Base-by-base conservation (phyloP, 495 filamentous ascomycete genomes). In the Penicillium dipodomyicola region DNA sequence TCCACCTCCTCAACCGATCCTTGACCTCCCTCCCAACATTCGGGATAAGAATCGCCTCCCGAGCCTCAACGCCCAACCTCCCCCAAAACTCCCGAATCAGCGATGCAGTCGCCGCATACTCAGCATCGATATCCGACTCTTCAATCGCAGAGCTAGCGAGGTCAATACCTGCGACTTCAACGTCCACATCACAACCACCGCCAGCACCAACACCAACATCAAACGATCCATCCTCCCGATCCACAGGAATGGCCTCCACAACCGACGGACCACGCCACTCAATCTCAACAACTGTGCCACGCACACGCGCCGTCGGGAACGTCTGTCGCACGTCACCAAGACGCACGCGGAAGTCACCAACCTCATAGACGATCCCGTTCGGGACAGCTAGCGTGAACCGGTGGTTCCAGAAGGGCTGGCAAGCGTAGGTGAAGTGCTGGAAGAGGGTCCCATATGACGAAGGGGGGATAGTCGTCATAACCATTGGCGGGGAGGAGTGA, bases 21-120 rank as follows among this genome's bases (percentile, higher is more conserved):
- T 73, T 76, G 1, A 71, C 51, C 57, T 79, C 76, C 56, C 61
- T 74, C 41, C 76, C 76, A 40, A 77, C 50, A 46, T 72, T 73
- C 32, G 74, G 65, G 29, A 79, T 63, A 17, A 77, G 63, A 56
- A 77, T 76, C 2, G 76, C 72, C 59, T 79, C 74, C 29, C 71
- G 58, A 6, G 67, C 74, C 3, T 71, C 61, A 39, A 77, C 49
- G 8, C 67, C 67, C 25, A 79, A 35, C 14, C 65, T 57, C 5
- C 49, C 62, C 74, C 75, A 79, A 51, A 79, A 77, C 58, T 76
- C 74, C 0, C 70, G 67, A 57, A 79, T 79, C 62, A 79, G 44
- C 35, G 59, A 52, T 23, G 76, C 70, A 27, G 67, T 73, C 14
- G 65, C 69, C 32, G 57, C 62, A 67, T 72, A 76, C 64, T 79